Conservation (phyloP, 371 early-diverging fungal genomes). For the Mortierella sp. region DNA sequence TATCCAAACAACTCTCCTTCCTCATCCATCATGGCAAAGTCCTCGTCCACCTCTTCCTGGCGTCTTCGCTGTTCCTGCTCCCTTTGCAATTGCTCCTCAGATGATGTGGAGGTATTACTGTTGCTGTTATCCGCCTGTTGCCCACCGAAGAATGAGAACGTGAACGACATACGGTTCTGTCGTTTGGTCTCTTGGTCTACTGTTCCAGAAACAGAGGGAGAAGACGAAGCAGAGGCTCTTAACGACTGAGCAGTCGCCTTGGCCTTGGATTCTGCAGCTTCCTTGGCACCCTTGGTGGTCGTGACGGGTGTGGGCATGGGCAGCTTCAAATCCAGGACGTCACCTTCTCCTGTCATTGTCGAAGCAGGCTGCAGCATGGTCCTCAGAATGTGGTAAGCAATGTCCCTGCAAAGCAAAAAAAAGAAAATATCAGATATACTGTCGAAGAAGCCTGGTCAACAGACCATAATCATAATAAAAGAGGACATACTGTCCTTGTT, state of each 20-base stretch:
- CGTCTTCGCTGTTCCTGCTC: constrained; percentile 4
- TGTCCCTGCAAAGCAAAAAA: constrained; percentile 20
- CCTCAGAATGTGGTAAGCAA: constrained; percentile 47
- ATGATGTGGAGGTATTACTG: neutral
- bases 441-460: neutral
- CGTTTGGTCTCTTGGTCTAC: constrained; percentile 22
- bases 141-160: constrained; percentile 43
- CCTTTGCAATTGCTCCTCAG: neutral
- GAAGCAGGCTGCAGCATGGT: constrained; percentile 22
- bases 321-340: constrained; percentile 29
- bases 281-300: constrained; percentile 20
- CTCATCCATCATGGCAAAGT: constrained; percentile 34
- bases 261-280: constrained; percentile 38
- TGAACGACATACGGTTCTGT: constrained; percentile 38
- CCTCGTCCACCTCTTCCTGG: constrained; percentile 23
- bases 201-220: no score
- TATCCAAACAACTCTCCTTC: constrained; percentile 43
- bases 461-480: no score
- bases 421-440: neutral
- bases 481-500: neutral
- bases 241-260: constrained; percentile 15
- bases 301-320: constrained; percentile 19
- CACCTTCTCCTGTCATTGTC: constrained; percentile 1
- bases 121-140: neutral
- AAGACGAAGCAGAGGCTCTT: no score